Conservation (phyloP, 1,284 basidiomycete genomes). For the Trichosporon sp. region DNA sequence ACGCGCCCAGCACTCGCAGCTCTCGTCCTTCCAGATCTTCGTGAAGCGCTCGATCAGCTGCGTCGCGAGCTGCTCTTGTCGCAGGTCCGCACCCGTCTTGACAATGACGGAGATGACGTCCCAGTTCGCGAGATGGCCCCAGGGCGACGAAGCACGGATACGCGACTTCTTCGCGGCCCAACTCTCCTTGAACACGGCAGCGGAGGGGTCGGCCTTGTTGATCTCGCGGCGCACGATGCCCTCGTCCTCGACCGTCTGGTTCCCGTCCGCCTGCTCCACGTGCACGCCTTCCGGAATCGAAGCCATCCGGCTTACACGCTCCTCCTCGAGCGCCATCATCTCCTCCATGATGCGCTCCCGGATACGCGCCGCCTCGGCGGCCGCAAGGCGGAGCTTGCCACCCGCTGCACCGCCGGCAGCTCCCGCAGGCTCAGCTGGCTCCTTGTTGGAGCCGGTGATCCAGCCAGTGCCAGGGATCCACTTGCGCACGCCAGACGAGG, state of each 20-base stretch:
- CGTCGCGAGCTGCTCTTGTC: constrained; percentile 96
- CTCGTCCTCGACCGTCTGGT: constrained; percentile 80
- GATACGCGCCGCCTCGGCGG: constrained; percentile 83
- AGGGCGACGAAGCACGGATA: constrained; percentile 88
- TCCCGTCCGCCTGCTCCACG: constrained; percentile 48
- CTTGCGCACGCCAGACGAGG: constrained; percentile 54
- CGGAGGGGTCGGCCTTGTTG: constrained; percentile 95
- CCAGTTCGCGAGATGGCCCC: constrained; percentile 84
- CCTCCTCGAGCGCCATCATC: constrained; percentile 95
- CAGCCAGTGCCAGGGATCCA: constrained; percentile 71
- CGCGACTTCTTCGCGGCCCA: constrained; percentile 94
- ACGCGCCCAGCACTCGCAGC: constrained; percentile 84
- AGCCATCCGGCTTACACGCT: constrained; percentile 92
- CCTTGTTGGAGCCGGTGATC: constrained; percentile 57
- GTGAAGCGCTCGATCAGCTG: constrained; percentile 93
- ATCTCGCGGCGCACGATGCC: constrained; percentile 88
- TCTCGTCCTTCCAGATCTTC: constrained; percentile 92
- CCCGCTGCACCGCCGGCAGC: constrained; percentile 32
- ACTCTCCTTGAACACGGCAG: constrained; percentile 89
- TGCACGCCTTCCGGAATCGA: constrained; percentile 67
- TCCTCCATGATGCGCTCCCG: constrained; percentile 97
- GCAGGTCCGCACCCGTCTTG: constrained; percentile 94
- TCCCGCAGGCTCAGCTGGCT: background rate
- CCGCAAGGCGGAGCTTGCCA: constrained; percentile 68
- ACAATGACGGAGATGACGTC: constrained; percentile 92